Conservation (phyloP, 371 early-diverging fungal species). For the Massospora cicadina region DNA sequence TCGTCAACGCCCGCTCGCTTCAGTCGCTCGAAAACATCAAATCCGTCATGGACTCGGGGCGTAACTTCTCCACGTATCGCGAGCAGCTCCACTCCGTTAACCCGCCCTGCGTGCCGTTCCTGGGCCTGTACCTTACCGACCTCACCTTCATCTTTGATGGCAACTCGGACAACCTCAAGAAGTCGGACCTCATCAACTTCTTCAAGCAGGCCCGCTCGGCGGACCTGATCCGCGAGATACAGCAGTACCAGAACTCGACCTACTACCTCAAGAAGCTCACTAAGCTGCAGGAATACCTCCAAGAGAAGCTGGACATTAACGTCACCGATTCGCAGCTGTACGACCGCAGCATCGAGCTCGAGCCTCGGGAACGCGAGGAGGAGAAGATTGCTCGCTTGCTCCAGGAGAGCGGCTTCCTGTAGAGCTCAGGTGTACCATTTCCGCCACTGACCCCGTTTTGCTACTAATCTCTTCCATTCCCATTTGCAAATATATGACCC, state of each 20-base stretch:
- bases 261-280: slow-evolving; percentile 56
- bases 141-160: slow-evolving; percentile 89
- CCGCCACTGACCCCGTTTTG: no score
- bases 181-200: slow-evolving; percentile 64
- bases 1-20: slow-evolving; percentile 33
- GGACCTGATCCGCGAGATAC: slow-evolving; percentile 78
- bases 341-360: slow-evolving; percentile 39
- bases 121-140: slow-evolving; percentile 78
- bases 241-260: slow-evolving; percentile 77
- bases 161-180: slow-evolving; percentile 46
- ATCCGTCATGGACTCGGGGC: slow-evolving; percentile 52
- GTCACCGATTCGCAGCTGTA: slow-evolving; percentile 41
- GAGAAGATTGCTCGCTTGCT: slow-evolving; percentile 71
- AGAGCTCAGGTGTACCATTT: no score
- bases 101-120: slow-evolving; percentile 83
- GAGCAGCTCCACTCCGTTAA: slow-evolving; percentile 64
- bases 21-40: slow-evolving; percentile 26
- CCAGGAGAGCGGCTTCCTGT: slow-evolving; percentile 73
- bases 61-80: slow-evolving; percentile 75
- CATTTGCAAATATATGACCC: no score
- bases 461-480: no score
- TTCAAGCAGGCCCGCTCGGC: slow-evolving; percentile 74
- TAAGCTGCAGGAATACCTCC: slow-evolving; percentile 62
- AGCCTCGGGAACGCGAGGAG: slow-evolving; percentile 74
- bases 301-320: slow-evolving; percentile 29